Evolutionary conservation across 768 basidiomycete species (phyloP), one percentile per base, ranked within the genome.

Genomic region (Suillus americanus): DNA sequence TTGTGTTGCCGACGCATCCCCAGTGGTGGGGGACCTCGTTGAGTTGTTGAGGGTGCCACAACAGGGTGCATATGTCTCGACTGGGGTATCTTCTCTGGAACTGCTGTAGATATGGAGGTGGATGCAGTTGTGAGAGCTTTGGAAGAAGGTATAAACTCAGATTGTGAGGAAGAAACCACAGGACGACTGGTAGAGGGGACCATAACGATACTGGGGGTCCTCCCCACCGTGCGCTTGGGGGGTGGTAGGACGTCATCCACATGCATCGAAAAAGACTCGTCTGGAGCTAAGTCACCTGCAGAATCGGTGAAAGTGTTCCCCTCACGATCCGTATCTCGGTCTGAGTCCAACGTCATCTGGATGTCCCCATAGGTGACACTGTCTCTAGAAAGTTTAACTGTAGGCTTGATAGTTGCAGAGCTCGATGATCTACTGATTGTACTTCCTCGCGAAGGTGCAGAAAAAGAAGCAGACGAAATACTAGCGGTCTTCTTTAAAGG

Each of bases 1-100:
- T 59, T 25, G 25, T 46, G 33, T 12, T 46, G 30, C 16, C 75
- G 71, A 20, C 74, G 74, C 74, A 75, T 75, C 7, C 74, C 74
- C 9, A 75, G 62, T 3, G 62, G 71, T 4, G 74, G 74, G 33
- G 72, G 75, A 9, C 66, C 18, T 59, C 40, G 57, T 20, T 59
- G 57, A 20, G 25, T 59, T 20, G 57, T 13, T 30, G 57, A 4
- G 25, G 57, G 38, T 41, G 38, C 25, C 12, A 59, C 25, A 12
- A 40, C 18, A 40, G 38, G 23, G 16, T 5, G 56, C 16, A 40
- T 38, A 20, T 30, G 18, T 28, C 18, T 59, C 16, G 57, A 30
- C 40, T 59, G 57, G 25, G 10, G 40, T 30, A 16, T 28, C 38
- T 41, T 30, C 18, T 41, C 38, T 13, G 40, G 18, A 59, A 25